Evolutionary conservation across 2,329 filamentous ascomycete species (phyloP).

Genomic region (Fusarium sp.): DNA sequence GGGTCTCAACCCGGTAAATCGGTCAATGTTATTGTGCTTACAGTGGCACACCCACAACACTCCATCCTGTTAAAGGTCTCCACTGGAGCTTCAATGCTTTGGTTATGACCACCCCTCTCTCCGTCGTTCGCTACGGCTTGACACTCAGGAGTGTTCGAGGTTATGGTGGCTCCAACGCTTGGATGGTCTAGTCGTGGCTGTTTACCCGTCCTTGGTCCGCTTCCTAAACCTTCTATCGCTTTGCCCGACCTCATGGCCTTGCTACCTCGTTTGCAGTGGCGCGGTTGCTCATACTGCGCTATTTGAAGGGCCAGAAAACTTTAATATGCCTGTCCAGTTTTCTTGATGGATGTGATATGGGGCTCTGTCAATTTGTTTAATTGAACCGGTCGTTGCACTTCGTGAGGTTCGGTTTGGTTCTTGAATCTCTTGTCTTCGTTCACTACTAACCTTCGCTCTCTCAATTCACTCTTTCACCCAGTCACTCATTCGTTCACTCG

Average conservation of each 20-base stretch:
- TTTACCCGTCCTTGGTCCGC: slow-evolving; percentile 10
- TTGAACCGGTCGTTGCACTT: slow-evolving; percentile 16
- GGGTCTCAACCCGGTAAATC: slow-evolving; percentile 3
- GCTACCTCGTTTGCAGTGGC: slow-evolving; percentile 29
- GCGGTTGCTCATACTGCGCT: slow-evolving; percentile 12
- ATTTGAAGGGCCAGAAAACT: slow-evolving; percentile 30
- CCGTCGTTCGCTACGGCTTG: background rate
- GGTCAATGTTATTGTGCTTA: slow-evolving; percentile 5
- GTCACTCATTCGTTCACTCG: slow-evolving; percentile 18
- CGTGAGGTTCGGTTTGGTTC: slow-evolving; percentile 2
- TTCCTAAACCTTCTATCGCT: slow-evolving; percentile 26
- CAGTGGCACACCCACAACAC: slow-evolving; percentile 2
- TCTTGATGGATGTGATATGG: slow-evolving; percentile 16
- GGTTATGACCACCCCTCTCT: slow-evolving; percentile 33
- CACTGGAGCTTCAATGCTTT: background rate
- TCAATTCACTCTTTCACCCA: slow-evolving; percentile 18
- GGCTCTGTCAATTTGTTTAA: slow-evolving; percentile 28
- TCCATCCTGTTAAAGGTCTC: background rate
- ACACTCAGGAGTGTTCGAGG: slow-evolving; percentile 12
- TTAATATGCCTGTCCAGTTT: slow-evolving; percentile 15
- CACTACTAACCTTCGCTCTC: slow-evolving; percentile 16
- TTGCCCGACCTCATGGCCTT: slow-evolving; percentile 30
- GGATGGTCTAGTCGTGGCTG: slow-evolving; percentile 17
- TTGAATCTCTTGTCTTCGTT: slow-evolving; percentile 8
- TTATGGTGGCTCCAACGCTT: slow-evolving; percentile 15